Conservation (phyloP, 768 basidiomycete species). For the Rhodotorula taiwanensis region DNA sequence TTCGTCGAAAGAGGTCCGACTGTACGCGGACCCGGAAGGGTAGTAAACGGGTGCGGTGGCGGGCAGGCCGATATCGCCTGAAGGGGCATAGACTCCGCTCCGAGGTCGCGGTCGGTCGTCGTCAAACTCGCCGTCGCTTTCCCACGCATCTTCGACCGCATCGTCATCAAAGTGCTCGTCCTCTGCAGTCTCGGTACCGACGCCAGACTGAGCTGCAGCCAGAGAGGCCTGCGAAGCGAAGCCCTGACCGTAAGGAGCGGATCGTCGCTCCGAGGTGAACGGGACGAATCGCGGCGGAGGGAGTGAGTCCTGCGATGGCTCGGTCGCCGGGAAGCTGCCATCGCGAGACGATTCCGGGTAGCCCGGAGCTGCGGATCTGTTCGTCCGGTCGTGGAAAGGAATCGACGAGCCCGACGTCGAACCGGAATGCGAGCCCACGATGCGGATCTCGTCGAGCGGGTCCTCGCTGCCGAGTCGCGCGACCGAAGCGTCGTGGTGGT, state of each 20-base stretch:
- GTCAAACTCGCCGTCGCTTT: constrained; percentile 2
- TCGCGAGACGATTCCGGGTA: constrained; percentile 23
- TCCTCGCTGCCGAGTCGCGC: neutral
- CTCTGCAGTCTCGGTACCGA: neutral
- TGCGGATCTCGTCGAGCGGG: constrained; percentile 11
- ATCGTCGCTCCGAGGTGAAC: constrained; percentile 20
- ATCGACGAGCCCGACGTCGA: neutral
- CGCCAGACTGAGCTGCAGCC: neutral
- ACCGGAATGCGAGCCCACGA: constrained; percentile 18
- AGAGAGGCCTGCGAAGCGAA: constrained; percentile 12
- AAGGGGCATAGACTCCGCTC: constrained; percentile 14
- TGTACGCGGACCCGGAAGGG: constrained; percentile 8
- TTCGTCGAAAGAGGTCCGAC: constrained; percentile 5
- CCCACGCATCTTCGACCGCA: constrained; percentile 16
- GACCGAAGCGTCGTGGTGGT: neutral
- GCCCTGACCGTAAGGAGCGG: constrained; percentile 6
- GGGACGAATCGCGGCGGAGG: constrained; percentile 30
- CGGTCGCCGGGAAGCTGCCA: constrained; percentile 15
- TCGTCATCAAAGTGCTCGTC: constrained; percentile 1
- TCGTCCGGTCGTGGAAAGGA: neutral
- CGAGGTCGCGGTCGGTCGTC: constrained; percentile 12
- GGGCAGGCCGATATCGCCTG: constrained; percentile 10
- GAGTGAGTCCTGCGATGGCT: constrained; percentile 11
- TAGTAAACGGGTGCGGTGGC: constrained; percentile 22
- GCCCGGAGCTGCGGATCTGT: neutral